These are phyloP conservation scores for Coprinopsis strossmayeri DNA, from an alignment of 768 basidiomycete genomes.

Conservation along the genomic window DNA sequence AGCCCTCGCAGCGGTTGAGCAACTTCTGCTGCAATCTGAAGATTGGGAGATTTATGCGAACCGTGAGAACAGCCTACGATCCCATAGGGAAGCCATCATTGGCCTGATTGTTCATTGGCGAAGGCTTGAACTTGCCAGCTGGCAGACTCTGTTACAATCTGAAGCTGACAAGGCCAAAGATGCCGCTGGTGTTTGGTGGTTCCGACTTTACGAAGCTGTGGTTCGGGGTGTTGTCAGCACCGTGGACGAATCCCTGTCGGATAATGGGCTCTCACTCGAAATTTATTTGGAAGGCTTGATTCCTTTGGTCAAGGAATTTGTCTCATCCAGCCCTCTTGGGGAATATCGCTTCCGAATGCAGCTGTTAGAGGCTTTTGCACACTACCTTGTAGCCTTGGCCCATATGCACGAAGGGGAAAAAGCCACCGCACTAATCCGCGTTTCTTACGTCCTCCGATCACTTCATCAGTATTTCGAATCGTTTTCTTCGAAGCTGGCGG, in stretches of 20 bases:
- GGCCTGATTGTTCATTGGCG: slow-evolving; percentile 85
- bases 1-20: slow-evolving; percentile 77
- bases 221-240: slow-evolving; percentile 57
- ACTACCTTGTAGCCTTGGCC: slow-evolving; percentile 36
- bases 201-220: slow-evolving; percentile 77
- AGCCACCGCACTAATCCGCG: slow-evolving; percentile 34
- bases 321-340: slow-evolving; percentile 72
- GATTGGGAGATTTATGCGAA: slow-evolving; percentile 99
- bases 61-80: slow-evolving; percentile 73
- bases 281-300: slow-evolving; percentile 61
- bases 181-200: slow-evolving; percentile 62
- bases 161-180: slow-evolving; percentile 54
- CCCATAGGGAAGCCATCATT: slow-evolving; percentile 58
- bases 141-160: slow-evolving; percentile 73
- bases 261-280: slow-evolving; percentile 20
- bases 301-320: slow-evolving; percentile 75
- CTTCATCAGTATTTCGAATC: slow-evolving; percentile 60
- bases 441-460: slow-evolving; percentile 53
- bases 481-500: slow-evolving; percentile 41
- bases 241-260: slow-evolving; percentile 19
- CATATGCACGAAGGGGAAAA: slow-evolving; percentile 22
- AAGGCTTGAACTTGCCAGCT: slow-evolving; percentile 80
- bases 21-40: slow-evolving; percentile 77
- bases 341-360: slow-evolving; percentile 67
- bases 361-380: slow-evolving; percentile 63